Evolutionary conservation across 768 basidiomycete genomes (phyloP), one percentile per base, ranked within the genome.

Genomic region (Trichaptum fuscoviolaceum): DNA sequence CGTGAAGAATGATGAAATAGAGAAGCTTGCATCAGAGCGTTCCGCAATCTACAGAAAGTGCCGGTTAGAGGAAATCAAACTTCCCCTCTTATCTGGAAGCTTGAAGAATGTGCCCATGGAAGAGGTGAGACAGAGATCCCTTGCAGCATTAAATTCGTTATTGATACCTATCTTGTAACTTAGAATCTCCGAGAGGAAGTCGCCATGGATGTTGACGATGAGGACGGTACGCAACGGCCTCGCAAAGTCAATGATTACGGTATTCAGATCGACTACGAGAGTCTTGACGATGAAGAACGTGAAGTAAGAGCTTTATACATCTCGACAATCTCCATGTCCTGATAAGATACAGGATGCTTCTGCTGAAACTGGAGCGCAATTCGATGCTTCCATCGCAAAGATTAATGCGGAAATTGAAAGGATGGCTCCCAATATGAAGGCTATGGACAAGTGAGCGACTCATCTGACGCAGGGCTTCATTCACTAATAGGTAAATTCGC

Each of bases 391-490:
- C 35, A 87, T 97, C 57, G 71, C 82, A 8, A 91, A 89, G 71
- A 77, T 95, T 27, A 85, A 81, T 64, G 77, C 81, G 12, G 96
- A 98, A 69, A 95, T 98, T 63, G 94, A 96, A 71, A 84, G 87
- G 63, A 93, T 99, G 89, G 92, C 94, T 0, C 96, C 96, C 12
- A 99, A 99, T 74, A 82, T 98, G 86, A 99, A 99, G 75, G 96
- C 96, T 0, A 91, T 96, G 70, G 95, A 98, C 69, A 82, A 90
- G 90, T 91, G 67, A 23, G 87, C 73, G 0, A 30, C 17, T 66
- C 24, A n/a, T 61, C 20, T 61, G 35, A 65, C 30, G 17, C 52
- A 7, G 20, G n/a, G 7, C 6, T 26, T 26, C 8, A 1, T 60
- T 57, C 25, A 12, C 52, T 67, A 9, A 69, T 15, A 27, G 57